Evolutionary conservation across 2,329 filamentous ascomycete genomes (phyloP), one percentile per base, ranked within the genome.

Genomic region (Stagonosporopsis rhizophila): DNA sequence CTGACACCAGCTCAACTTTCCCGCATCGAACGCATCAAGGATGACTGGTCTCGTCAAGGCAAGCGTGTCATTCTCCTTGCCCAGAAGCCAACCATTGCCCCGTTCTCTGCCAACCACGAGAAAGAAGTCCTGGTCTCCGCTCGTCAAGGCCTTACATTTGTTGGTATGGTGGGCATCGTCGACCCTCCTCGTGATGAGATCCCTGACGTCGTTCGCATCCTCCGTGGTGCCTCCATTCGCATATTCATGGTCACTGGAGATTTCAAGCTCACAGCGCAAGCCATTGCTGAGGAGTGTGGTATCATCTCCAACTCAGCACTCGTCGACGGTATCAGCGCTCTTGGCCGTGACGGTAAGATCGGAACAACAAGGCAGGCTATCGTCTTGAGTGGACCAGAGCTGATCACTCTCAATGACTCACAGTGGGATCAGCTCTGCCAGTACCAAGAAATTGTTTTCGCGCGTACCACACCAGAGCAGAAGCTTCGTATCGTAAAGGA

Each of bases 181-280:
- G 85, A 88, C 64, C 85, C 85, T 20, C 83, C 84, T 14, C 79
- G 85, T 45, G 80, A 83, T 25, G 85, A 87, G 63, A 87, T 87
- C 28, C 82, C 84, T 0, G 79, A 79, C 12, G 85, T 87, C 1
- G 78, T 87, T 25, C 77, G 79, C n/a, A 89, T 83, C 0, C 79
- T 92, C 15, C 83, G 89, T 12, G 80, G 84, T 1, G 90, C 90
- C 4, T 88, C 88, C 1, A 89, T 93, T 50, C 81, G 87, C n/a
- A 86, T 92, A 27, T 88, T 90, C 73, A 93, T 93, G 89, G 89
- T 92, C 0, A 93, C 90, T 1, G 89, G 90, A 9, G 90, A 93
- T 68, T 92, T 90, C 70, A 87, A 87, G 23, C 81, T 92, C 15
- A 93, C 90, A 0, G 89, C 90, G 0, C 81, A 86, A 59, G 87